Conservation (phyloP, 192 early-diverging fungal species). For the Backusella macrospora region DNA sequence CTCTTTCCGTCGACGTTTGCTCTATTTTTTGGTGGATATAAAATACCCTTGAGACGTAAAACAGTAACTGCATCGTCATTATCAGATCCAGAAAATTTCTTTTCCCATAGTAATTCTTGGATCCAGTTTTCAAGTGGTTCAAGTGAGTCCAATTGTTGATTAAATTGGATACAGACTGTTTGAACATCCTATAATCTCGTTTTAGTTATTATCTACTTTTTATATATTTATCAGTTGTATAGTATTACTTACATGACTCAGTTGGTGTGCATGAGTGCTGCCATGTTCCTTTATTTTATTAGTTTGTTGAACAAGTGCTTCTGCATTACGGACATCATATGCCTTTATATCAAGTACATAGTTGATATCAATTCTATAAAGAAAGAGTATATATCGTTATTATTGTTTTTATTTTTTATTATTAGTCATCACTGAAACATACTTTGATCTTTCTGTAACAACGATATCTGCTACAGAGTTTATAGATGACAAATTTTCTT, state of each 20-base stretch:
- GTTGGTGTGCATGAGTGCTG: constrained; percentile 27
- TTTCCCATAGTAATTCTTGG: constrained; percentile 65
- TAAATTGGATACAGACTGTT: constrained; percentile 57
- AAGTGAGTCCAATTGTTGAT: constrained; percentile 36
- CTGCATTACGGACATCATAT: constrained; percentile 49
- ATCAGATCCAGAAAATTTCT: constrained; percentile 28
- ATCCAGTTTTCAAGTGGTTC: constrained; percentile 60
- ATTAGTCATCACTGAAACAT: neutral
- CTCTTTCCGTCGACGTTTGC: constrained; percentile 30
- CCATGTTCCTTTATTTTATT: constrained; percentile 30
- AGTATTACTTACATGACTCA: constrained; percentile 27
- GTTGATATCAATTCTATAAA: constrained; percentile 53
- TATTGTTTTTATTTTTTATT: neutral
- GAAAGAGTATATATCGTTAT: neutral
- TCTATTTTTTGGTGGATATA: constrained; percentile 43
- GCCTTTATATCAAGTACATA: constrained; percentile 64
- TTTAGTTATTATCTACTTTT: neutral
- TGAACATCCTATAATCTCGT: constrained; percentile 43
- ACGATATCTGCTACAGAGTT: constrained; percentile 56
- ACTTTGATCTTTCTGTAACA: constrained; percentile 50
- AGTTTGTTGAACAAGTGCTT: constrained; percentile 25
- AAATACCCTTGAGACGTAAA: constrained; percentile 63
- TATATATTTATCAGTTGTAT: neutral
- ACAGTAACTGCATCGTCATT: constrained; percentile 41
- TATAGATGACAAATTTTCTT: constrained; percentile 45